Percentiles rank a stretch among this genome's conserved stretches.
Conservation (phyloP, 1,139 yeast genomes). For the Geotrichum candidum region DNA sequence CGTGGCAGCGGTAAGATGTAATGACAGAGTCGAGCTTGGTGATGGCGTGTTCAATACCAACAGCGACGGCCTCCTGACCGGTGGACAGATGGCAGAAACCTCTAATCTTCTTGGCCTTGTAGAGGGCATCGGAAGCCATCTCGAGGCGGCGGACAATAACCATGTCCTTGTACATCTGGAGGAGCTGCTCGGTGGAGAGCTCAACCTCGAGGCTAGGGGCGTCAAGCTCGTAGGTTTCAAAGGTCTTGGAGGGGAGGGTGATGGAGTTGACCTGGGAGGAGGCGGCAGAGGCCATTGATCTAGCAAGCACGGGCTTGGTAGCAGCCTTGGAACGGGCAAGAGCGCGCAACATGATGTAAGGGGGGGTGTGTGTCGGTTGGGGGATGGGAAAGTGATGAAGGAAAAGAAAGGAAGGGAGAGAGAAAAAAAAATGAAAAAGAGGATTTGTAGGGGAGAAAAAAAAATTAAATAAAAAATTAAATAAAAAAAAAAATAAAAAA, state of each 20-base stretch:
- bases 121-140: slow-evolving; percentile 96
- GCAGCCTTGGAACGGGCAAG: slow-evolving; percentile 5
- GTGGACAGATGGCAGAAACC: slow-evolving; percentile 98
- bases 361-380: not conserved
- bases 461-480: not conserved
- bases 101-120: slow-evolving; percentile 96
- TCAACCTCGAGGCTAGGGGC: slow-evolving; percentile 63
- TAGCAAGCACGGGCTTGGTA: not conserved
- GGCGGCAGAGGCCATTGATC: slow-evolving; percentile 15
- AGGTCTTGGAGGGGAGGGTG: slow-evolving; percentile 67
- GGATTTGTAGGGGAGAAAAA: not conserved
- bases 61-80: slow-evolving; percentile 98
- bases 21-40: slow-evolving; percentile 78
- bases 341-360: slow-evolving; percentile 12
- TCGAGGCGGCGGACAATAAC: slow-evolving; percentile 89
- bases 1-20: slow-evolving; percentile 98
- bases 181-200: slow-evolving; percentile 70
- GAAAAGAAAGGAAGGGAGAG: not conserved
- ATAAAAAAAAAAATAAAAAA: too few relatives aligned
- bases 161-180: slow-evolving; percentile 97
- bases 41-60: slow-evolving; percentile 94
- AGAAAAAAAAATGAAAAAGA: not conserved
- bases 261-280: slow-evolving; percentile 24
- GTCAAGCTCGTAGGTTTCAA: slow-evolving; percentile 76
- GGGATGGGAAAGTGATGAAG: not conserved